These are phyloP conservation scores for Silene uniflora DNA, from an alignment of 148 eudicot species.

Conservation along the genomic window DNA sequence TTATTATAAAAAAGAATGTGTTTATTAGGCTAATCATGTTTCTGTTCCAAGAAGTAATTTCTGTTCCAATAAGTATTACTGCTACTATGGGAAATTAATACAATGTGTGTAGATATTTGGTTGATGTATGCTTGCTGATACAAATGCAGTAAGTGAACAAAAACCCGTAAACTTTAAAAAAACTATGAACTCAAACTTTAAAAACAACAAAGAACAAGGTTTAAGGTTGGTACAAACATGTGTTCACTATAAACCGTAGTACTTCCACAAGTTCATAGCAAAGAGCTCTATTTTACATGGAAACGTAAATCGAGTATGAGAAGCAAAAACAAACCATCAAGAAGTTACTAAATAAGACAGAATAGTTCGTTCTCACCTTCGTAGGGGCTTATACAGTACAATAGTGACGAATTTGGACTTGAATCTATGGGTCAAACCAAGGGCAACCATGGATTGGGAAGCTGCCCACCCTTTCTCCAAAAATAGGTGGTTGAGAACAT, in stretches of 20 bases:
- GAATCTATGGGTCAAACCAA: slow-evolving; percentile 75
- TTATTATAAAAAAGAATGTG: no score
- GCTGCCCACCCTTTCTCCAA: slow-evolving; percentile 5
- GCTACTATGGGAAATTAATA: no score
- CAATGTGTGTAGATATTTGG: no score
- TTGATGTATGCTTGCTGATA: no score
- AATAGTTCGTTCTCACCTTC: slow-evolving; percentile 35
- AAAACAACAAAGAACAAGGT: background rate
- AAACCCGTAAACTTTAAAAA: no score
- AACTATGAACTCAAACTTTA: no score
- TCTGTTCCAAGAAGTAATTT: no score
- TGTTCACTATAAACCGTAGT: slow-evolving; percentile 21
- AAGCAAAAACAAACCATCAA: slow-evolving; percentile 7
- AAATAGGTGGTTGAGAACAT: slow-evolving; percentile 83
- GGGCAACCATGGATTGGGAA: slow-evolving; percentile 41
- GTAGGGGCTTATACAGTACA: slow-evolving; percentile 77
- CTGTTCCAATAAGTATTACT: no score
- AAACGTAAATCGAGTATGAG: slow-evolving; percentile 1
- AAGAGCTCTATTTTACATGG: slow-evolving; percentile 16
- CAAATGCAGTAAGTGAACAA: no score
- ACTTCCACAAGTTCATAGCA: slow-evolving; percentile 18
- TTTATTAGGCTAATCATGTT: no score
- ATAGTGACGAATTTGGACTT: slow-evolving; percentile 83
- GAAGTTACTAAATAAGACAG: background rate
- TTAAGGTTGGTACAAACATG: slow-evolving; percentile 1